These are phyloP conservation scores for Lasiodiplodia hormozganensis DNA, from an alignment of 2,329 filamentous ascomycete species.

Conservation along the genomic window DNA sequence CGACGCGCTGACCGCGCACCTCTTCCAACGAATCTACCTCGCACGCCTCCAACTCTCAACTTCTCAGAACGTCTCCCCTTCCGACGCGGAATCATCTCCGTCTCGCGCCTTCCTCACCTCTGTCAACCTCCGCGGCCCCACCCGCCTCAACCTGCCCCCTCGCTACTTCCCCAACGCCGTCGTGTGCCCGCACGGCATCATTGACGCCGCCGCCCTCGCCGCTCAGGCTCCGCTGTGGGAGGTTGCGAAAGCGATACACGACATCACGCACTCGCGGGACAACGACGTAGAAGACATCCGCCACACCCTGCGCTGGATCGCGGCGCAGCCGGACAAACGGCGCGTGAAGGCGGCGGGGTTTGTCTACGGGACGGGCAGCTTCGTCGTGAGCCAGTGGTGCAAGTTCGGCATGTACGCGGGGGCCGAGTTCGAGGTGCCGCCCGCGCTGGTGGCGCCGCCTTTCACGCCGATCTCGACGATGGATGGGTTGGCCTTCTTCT, in stretches of 20 bases:
- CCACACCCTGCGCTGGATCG: neutral
- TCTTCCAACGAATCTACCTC: slow-evolving; percentile 3
- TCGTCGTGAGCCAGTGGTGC: slow-evolving; percentile 11
- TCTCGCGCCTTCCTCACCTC: slow-evolving; percentile 11
- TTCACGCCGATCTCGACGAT: slow-evolving; percentile 9
- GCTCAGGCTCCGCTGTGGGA: neutral
- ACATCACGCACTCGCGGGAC: neutral
- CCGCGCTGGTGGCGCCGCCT: neutral
- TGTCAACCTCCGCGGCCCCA: slow-evolving; percentile 2
- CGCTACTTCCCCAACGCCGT: slow-evolving; percentile 5
- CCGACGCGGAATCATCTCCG: neutral
- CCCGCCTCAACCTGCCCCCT: neutral
- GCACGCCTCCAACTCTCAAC: neutral
- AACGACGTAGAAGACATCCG: neutral
- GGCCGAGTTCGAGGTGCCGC: neutral
- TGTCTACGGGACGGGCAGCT: neutral
- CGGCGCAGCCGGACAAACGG: slow-evolving; percentile 7
- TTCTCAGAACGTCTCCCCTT: no score
- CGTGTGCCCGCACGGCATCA: neutral
- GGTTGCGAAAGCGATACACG: neutral
- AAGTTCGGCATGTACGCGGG: slow-evolving; percentile 12
- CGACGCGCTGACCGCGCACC: slow-evolving; percentile 8
- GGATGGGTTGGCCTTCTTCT: neutral
- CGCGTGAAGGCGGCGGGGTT: neutral
- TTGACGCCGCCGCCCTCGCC: neutral